Evolutionary conservation across 78 protist species (phyloP).

Genomic region (Dictyostelium citrinum): DNA sequence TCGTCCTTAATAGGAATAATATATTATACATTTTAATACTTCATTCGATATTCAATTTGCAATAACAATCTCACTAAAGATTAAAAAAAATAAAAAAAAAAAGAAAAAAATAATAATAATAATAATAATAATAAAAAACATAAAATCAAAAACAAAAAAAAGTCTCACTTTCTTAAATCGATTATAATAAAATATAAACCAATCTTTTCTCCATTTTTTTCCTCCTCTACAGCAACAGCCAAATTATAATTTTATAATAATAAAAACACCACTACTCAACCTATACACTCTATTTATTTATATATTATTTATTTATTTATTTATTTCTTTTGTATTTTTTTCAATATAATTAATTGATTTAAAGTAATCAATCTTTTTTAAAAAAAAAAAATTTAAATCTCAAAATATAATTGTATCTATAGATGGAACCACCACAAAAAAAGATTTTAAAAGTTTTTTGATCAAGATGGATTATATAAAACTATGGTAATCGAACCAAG

Average conservation of each 20-base stretch:
- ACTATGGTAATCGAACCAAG: conserved; percentile 56
- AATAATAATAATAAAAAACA: neutral
- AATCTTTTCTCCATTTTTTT: neutral
- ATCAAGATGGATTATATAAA: conserved; percentile 43
- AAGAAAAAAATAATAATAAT: neutral
- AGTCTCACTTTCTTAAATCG: neutral
- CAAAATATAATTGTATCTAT: too few relatives aligned
- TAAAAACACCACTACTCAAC: neutral
- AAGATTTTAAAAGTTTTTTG: conserved; percentile 70
- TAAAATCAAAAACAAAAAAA: neutral
- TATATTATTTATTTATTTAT: too few relatives aligned
- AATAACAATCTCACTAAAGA: neutral
- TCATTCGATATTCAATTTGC: neutral
- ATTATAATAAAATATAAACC: neutral
- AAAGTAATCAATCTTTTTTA: neutral
- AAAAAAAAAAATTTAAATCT: too few relatives aligned
- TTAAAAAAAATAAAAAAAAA: neutral
- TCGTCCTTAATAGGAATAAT: neutral
- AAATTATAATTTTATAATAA: neutral
- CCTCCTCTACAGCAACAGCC: neutral
- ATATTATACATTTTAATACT: neutral
- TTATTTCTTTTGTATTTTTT: neutral
- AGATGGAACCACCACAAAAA: conserved; percentile 30
- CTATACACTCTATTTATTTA: neutral
- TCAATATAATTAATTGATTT: too few relatives aligned